Conservation (phyloP, 2,329 filamentous ascomycete species). For the Cladosporium phlei region DNA sequence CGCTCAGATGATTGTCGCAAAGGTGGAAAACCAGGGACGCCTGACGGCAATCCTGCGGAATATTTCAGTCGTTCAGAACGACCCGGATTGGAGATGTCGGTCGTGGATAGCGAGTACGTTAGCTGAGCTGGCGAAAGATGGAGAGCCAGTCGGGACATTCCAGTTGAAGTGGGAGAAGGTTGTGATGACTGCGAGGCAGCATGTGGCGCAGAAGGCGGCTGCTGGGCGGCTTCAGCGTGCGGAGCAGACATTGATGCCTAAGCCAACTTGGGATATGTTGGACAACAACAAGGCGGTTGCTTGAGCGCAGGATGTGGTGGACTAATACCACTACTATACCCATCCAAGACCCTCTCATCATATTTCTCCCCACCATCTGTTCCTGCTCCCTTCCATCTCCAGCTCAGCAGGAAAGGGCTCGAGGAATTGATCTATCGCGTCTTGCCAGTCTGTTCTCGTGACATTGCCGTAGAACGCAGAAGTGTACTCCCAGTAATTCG, state of each 20-base stretch:
- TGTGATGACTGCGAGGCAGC: conserved; percentile 32
- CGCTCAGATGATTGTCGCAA: conserved; percentile 37
- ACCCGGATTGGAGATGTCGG: conserved; percentile 39
- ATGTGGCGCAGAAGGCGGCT: conserved; percentile 34
- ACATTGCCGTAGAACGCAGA: conserved; percentile 39
- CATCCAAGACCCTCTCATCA: too few species aligned
- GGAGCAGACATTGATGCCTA: conserved; percentile 19
- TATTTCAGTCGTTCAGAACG: conserved; percentile 32
- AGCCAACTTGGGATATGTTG: conserved; percentile 28
- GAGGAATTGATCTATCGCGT: conserved; percentile 34
- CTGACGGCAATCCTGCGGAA: conserved; percentile 32
- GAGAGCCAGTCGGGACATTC: conserved; percentile 36
- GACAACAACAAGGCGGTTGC: conserved; percentile 6
- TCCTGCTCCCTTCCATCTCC: conserved; percentile 39
- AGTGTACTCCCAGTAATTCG: conserved; percentile 46
- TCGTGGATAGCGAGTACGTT: conserved; percentile 38
- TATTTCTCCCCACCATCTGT: conserved; percentile 36
- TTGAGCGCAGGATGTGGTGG: too few species aligned
- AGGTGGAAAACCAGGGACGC: conserved; percentile 34
- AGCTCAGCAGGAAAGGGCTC: conserved; percentile 35
- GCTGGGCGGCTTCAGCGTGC: conserved; percentile 19
- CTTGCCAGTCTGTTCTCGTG: conserved; percentile 36
- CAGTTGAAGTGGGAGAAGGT: conserved; percentile 37
- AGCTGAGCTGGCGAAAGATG: conserved; percentile 31
- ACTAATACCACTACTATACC: too few species aligned